phyloP scores from a whole-genome alignment of 331 rosid species.

The Ulmus americana region DNA sequence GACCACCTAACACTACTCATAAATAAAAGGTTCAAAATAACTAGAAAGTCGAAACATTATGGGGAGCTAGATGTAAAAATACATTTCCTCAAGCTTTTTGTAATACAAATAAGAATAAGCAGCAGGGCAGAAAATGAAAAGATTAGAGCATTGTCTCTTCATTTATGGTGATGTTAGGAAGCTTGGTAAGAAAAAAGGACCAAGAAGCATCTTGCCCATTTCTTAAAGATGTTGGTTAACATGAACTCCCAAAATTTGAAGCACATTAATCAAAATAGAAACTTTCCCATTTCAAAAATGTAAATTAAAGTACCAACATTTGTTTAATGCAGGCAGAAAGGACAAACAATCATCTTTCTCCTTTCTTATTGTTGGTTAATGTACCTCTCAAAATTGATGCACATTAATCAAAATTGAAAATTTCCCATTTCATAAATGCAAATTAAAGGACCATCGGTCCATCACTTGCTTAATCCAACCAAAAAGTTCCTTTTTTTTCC shows the following conservation, averaged over 20 bases:
- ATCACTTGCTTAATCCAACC: background rate
- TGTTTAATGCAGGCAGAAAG: background rate
- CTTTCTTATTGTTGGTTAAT: background rate
- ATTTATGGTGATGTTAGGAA: background rate
- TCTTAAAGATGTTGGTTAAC: background rate
- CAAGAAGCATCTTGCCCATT: background rate
- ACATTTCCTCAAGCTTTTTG: background rate
- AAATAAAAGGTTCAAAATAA: background rate
- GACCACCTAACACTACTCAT: background rate
- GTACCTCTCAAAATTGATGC: background rate
- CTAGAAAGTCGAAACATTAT: background rate
- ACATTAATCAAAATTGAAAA: background rate
- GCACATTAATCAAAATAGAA: background rate
- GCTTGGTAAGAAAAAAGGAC: background rate
- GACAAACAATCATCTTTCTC: background rate
- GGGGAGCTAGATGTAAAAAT: constrained; percentile 1
- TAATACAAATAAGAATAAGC: background rate
- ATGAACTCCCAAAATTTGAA: background rate
- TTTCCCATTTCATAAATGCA: background rate
- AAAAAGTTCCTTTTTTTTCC: background rate
- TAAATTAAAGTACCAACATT: background rate
- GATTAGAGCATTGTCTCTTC: background rate
- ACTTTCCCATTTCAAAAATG: background rate
- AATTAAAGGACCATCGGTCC: background rate
- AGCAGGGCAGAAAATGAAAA: background rate